Base-by-base conservation (phyloP, 352 stramenopile species). In the Hyaloperonospora brassicae region DNA sequence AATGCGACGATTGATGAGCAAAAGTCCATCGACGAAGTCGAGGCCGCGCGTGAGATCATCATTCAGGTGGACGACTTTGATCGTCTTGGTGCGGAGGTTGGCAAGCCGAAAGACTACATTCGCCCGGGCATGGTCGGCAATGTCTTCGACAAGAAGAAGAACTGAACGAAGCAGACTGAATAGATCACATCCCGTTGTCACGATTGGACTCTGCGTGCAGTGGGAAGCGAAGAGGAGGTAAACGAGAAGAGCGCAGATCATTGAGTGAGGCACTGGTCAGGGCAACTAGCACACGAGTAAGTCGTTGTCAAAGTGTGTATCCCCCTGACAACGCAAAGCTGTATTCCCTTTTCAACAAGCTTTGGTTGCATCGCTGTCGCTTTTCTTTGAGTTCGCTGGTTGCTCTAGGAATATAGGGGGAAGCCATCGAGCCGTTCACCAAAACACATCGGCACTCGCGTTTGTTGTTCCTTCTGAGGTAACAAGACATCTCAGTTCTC, bases 51-150 rank as follows among this genome's bases (percentile, higher is more conserved):
- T 36, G 94, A 98, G 80, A 64, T 91, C 22, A 95, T 98, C 68
- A 98, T 98, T 71, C 96, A 98, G 72, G 96, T 98, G 43, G 79
- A 97, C 74, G 84, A 66, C 42, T 98, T 97, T 62, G 78, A 95
- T 41, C 73, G 86, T 13, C 70, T 97, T 4, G 95, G 91, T 25
- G 69, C 76, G 5, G 84, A 96, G 57, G 80, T 87, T 17, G 65
- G 64, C 52, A 70, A 88, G 64, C 72, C 85, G n/a, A 72, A 74
- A 47, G 84, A 81, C 66, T 98, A 97, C 60, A 73, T 95, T 12
- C 76, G 95, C 56, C 95, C 95, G 0, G 95, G 77, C 46, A 76
- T 97, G 64, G 50, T 80, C 25, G 72, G 68, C 48, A 83, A 73
- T 62, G 59, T 78, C 35, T 60, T 83, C 31, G 72, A 74, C 47